phyloP scores from a whole-genome alignment of 306 rosid species.

The Quercus rubra region DNA sequence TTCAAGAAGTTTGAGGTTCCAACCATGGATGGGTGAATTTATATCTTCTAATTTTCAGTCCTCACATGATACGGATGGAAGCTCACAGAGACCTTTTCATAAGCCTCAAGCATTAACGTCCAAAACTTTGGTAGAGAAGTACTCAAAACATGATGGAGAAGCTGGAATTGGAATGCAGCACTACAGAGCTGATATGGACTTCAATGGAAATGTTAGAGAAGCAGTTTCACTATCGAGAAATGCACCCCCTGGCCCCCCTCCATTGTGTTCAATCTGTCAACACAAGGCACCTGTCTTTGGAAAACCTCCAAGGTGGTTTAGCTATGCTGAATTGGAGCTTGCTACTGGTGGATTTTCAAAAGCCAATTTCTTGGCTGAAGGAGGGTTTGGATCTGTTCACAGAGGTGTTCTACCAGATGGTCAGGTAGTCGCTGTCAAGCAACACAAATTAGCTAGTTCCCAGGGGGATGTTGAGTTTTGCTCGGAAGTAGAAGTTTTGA shows the following conservation, averaged over 20 bases:
- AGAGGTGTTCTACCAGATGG: slow-evolving; percentile 97
- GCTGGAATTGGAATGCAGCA: slow-evolving; percentile 50
- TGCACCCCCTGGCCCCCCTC: slow-evolving; percentile 92
- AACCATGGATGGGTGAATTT: slow-evolving; percentile 77
- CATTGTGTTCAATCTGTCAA: slow-evolving; percentile 93
- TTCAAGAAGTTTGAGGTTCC: slow-evolving; percentile 81
- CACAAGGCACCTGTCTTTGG: slow-evolving; percentile 99
- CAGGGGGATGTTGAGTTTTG: slow-evolving; percentile 96
- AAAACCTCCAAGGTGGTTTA: slow-evolving; percentile 93
- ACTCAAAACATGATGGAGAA: slow-evolving; percentile 63
- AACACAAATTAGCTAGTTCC: slow-evolving; percentile 96
- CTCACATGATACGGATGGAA: slow-evolving; percentile 45
- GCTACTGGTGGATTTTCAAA: slow-evolving; percentile 96
- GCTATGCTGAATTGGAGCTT: slow-evolving; percentile 88
- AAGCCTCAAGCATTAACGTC: slow-evolving; percentile 52
- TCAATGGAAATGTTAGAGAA: slow-evolving; percentile 82
- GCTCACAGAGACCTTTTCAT: slow-evolving; percentile 44
- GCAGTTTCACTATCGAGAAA: slow-evolving; percentile 79
- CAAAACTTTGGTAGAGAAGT: slow-evolving; percentile 56
- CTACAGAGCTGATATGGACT: slow-evolving; percentile 55
- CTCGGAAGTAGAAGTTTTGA: slow-evolving; percentile 96
- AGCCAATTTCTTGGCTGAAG: slow-evolving; percentile 98
- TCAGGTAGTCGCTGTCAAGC: slow-evolving; percentile 96
- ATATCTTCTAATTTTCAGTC: slow-evolving; percentile 49
- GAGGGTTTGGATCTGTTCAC: slow-evolving; percentile 96